Conservation (phyloP, 106 monocot species). For the Acorus calamus region DNA sequence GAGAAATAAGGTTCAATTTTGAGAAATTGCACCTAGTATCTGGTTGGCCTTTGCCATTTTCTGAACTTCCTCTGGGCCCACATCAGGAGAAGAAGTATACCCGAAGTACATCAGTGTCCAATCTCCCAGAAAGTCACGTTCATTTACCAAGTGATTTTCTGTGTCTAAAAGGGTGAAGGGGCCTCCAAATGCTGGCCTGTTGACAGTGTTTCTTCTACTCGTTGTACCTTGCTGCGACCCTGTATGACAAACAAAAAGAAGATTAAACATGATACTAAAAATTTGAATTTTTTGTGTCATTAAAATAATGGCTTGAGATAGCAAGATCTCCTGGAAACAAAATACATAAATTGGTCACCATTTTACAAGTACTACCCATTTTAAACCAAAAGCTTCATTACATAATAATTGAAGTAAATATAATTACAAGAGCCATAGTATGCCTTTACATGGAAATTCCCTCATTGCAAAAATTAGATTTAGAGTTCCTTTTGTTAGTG, state of each 20-base stretch:
- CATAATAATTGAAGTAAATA: no score
- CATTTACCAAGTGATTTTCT: slow-evolving; percentile 56
- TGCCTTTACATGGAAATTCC: background rate
- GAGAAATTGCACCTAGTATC: slow-evolving; percentile 62
- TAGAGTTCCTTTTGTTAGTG: slow-evolving; percentile 29
- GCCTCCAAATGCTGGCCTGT: slow-evolving; percentile 83
- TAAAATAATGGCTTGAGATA: no score
- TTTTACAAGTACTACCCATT: no score
- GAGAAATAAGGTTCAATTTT: background rate
- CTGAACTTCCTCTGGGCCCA: slow-evolving; percentile 69
- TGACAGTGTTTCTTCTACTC: slow-evolving; percentile 15
- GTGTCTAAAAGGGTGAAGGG: slow-evolving; percentile 73
- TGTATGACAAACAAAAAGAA: slow-evolving; percentile 12
- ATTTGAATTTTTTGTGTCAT: no score
- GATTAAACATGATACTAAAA: background rate
- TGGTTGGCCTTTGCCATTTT: slow-evolving; percentile 66
- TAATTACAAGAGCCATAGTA: no score
- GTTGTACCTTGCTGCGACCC: slow-evolving; percentile 26
- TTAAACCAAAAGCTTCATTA: no score
- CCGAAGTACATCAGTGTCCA: slow-evolving; percentile 94
- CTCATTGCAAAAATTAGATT: background rate
- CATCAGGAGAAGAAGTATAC: slow-evolving; percentile 95
- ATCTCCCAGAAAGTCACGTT: slow-evolving; percentile 65
- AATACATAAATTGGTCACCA: no score
- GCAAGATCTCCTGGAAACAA: no score